Percentiles rank a stretch among this genome's conserved stretches.
phyloP scores from a whole-genome alignment of 495 filamentous ascomycete genomes.

The Penicillium lividum region DNA sequence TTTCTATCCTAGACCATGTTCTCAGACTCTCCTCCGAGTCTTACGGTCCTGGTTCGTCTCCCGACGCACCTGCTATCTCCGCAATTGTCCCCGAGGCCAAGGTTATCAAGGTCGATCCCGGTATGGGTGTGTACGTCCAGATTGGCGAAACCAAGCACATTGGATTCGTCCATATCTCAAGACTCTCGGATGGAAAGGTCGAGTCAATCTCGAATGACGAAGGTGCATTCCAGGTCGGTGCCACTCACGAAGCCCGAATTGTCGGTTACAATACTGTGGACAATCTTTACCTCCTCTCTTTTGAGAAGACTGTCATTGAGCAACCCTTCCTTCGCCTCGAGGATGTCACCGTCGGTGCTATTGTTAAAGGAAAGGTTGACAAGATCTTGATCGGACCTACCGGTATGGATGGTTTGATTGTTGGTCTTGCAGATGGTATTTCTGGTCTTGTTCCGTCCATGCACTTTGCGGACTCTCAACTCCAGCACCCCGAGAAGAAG shows the following conservation, averaged over 20 bases:
- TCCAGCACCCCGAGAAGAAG: constrained; percentile 94
- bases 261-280: constrained; percentile 86
- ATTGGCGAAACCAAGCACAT: constrained; percentile 70
- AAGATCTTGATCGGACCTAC: constrained; percentile 73
- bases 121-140: constrained; percentile 78
- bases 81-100: constrained; percentile 73
- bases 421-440: constrained; percentile 83
- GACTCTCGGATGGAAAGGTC: constrained; percentile 81
- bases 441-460: constrained; percentile 81
- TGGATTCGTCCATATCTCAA: constrained; percentile 92
- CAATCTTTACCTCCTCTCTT: constrained; percentile 80
- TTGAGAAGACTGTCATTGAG: constrained; percentile 77
- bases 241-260: constrained; percentile 76
- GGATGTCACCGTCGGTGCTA: constrained; percentile 77
- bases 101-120: constrained; percentile 73
- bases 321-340: constrained; percentile 88
- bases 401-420: constrained; percentile 76
- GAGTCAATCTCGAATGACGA: constrained; percentile 73
- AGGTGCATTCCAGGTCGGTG: constrained; percentile 74
- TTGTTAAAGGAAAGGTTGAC: constrained; percentile 82
- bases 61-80: constrained; percentile 66
- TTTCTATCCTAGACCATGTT: constrained; percentile 84
- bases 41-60: constrained; percentile 45
- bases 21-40: constrained; percentile 60
- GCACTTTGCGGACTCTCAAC: constrained; percentile 82